Conservation (phyloP, 2,329 filamentous ascomycete species). For the Atkinsonella texensis region DNA sequence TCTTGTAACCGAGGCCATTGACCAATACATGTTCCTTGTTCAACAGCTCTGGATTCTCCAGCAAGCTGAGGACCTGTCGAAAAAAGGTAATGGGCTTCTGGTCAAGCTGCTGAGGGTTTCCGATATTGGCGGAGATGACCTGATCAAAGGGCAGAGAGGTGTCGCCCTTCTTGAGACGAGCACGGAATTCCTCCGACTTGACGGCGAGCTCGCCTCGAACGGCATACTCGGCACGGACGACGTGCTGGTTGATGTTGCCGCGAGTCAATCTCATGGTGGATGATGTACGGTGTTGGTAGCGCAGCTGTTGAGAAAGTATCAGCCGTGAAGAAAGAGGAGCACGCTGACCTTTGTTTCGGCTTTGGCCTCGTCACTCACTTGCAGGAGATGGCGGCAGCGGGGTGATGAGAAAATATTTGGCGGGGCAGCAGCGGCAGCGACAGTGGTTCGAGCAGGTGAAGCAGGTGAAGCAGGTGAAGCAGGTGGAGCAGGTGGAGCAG, state of each 20-base stretch:
- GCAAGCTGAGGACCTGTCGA: constrained; percentile 83
- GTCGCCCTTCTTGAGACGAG: constrained; percentile 50
- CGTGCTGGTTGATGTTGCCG: constrained; percentile 85
- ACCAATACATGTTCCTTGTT: constrained; percentile 72
- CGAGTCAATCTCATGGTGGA: constrained; percentile 47
- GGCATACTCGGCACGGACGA: constrained; percentile 84
- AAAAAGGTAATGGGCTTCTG: constrained; percentile 99
- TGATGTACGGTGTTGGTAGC: constrained; percentile 20
- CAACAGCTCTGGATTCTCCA: constrained; percentile 81
- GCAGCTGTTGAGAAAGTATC: constrained; percentile 11
- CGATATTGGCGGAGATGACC: constrained; percentile 95
- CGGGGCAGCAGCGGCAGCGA: constrained; percentile 3
- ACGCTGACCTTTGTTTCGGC: too few species aligned
- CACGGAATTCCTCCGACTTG: constrained; percentile 83
- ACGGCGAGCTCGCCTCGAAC: constrained; percentile 92
- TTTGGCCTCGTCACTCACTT: neutral
- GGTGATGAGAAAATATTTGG: constrained; percentile 5
- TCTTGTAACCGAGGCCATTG: constrained; percentile 70
- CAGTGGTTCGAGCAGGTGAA: neutral
- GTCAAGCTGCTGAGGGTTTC: constrained; percentile 96
- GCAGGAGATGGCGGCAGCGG: constrained; percentile 1
- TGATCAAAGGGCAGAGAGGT: constrained; percentile 65
- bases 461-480: too few species aligned
- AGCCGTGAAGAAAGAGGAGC: constrained; percentile 1
- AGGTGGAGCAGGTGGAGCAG: too few species aligned